Conservation (phyloP, 495 filamentous ascomycete species). For the Aspergillus ellipticus region DNA sequence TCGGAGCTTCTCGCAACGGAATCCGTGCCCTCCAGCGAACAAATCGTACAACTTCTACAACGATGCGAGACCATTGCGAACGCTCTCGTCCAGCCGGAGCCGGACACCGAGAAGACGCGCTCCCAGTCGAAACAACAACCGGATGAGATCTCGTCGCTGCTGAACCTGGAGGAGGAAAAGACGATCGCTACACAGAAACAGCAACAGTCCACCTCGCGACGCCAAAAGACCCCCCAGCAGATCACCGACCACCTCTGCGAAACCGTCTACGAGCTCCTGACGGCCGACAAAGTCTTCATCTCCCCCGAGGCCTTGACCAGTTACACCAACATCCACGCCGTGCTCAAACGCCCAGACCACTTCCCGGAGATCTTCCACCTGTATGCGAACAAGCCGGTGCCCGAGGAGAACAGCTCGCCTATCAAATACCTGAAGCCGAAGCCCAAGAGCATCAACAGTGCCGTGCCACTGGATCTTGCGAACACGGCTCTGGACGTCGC, state of each 20-base stretch:
- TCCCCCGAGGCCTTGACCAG: slow-evolving; percentile 61
- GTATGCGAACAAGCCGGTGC: slow-evolving; percentile 79
- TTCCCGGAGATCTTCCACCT: slow-evolving; percentile 77
- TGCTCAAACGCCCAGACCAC: slow-evolving; percentile 65
- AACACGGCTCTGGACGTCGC: slow-evolving; percentile 71
- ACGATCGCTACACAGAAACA: slow-evolving; percentile 17
- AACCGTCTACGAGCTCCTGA: slow-evolving; percentile 60
- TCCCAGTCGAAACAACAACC: slow-evolving; percentile 19
- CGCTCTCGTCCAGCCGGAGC: slow-evolving; percentile 28
- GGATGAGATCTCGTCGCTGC: slow-evolving; percentile 47
- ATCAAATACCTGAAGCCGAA: slow-evolving; percentile 59
- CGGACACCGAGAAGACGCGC: slow-evolving; percentile 15
- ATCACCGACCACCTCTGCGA: slow-evolving; percentile 46
- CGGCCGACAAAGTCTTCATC: slow-evolving; percentile 77
- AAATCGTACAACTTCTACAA: slow-evolving; percentile 38
- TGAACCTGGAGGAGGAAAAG: slow-evolving; percentile 48
- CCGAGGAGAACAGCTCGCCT: slow-evolving; percentile 54
- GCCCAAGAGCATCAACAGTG: slow-evolving; percentile 63
- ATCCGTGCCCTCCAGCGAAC: slow-evolving; percentile 36
- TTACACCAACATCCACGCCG: slow-evolving; percentile 69
- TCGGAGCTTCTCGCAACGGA: slow-evolving; percentile 28
- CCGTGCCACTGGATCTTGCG: slow-evolving; percentile 63
- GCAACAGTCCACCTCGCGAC: slow-evolving; percentile 6
- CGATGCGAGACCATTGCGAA: slow-evolving; percentile 43
- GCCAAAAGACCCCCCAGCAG: slow-evolving; percentile 17